Percentiles rank a stretch among this genome's conserved stretches.
Conservation (phyloP, 305 asterid genomes). For the Fraxinus velutina region DNA sequence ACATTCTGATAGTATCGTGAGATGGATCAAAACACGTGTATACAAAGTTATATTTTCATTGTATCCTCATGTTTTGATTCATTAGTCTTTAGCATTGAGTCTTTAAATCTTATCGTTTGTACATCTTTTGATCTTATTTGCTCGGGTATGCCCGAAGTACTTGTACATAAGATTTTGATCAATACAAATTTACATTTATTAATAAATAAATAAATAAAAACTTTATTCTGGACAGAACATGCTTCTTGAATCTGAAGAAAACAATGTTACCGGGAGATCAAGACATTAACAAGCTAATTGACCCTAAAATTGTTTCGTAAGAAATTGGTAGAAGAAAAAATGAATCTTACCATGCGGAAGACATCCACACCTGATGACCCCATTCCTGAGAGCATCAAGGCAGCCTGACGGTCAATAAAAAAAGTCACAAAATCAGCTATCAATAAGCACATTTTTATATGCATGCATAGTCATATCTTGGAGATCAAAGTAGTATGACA, state of each 20-base stretch:
- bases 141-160: background rate
- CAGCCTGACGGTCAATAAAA: constrained; percentile 56
- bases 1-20: background rate
- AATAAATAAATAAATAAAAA: too few relatives aligned
- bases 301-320: background rate
- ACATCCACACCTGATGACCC: constrained; percentile 73
- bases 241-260: background rate
- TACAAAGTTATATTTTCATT: background rate
- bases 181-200: background rate
- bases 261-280: background rate
- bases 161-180: background rate
- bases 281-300: background rate
- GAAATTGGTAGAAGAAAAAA: background rate
- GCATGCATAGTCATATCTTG: background rate
- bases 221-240: background rate
- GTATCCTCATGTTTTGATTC: background rate
- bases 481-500: background rate
- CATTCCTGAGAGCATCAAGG: constrained; percentile 94
- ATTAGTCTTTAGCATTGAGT: background rate
- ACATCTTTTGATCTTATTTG: background rate
- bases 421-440: constrained; percentile 9
- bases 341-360: constrained; percentile 65
- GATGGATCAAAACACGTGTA: background rate
- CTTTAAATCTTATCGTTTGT: background rate
- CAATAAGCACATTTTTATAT: background rate